Percentiles rank a stretch among this genome's conserved stretches.
Evolutionary conservation across 768 basidiomycete genomes (phyloP).

Genomic region (Clitopilus hobsonii): DNA sequence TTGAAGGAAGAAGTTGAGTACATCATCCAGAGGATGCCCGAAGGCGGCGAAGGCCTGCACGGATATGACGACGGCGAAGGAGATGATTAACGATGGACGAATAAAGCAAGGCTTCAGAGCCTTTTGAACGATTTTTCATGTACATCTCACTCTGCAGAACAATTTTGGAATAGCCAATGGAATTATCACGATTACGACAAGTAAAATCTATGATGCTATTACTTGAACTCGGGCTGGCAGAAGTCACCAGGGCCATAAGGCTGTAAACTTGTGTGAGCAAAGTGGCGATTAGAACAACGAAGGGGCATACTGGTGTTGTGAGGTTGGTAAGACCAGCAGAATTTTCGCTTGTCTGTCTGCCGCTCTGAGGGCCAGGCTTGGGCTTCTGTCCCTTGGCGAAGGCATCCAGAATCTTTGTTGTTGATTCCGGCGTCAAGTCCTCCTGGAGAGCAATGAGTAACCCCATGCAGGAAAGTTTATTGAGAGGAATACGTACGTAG

Average conservation of each 20-base stretch:
- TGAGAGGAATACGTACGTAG: slow-evolving; percentile 56
- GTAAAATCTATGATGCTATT: slow-evolving; percentile 22
- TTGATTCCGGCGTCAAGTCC: slow-evolving; percentile 75
- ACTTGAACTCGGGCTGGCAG: slow-evolving; percentile 82
- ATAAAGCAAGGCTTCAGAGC: slow-evolving; percentile 1
- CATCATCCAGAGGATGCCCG: slow-evolving; percentile 64
- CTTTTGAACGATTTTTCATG: slow-evolving; percentile 7
- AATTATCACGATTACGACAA: slow-evolving; percentile 2
- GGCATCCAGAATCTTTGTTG: slow-evolving; percentile 74
- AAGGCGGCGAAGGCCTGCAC: slow-evolving; percentile 66
- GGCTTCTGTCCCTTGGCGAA: slow-evolving; percentile 82
- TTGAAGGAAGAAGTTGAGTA: slow-evolving; percentile 84
- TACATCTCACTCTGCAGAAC: not conserved
- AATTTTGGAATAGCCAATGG: slow-evolving; percentile 1
- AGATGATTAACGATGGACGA: slow-evolving; percentile 51
- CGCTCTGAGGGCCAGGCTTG: slow-evolving; percentile 90
- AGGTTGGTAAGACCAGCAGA: slow-evolving; percentile 85
- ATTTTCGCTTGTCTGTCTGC: slow-evolving; percentile 86
- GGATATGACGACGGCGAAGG: slow-evolving; percentile 82
- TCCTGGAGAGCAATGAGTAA: slow-evolving; percentile 43
- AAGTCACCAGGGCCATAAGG: slow-evolving; percentile 93
- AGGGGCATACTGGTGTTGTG: slow-evolving; percentile 53
- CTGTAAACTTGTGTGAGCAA: slow-evolving; percentile 32
- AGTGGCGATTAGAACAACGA: not conserved
- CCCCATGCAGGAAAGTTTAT: not conserved